phyloP scores from a whole-genome alignment of 2,329 filamentous ascomycete species.

The Alternaria sp. region DNA sequence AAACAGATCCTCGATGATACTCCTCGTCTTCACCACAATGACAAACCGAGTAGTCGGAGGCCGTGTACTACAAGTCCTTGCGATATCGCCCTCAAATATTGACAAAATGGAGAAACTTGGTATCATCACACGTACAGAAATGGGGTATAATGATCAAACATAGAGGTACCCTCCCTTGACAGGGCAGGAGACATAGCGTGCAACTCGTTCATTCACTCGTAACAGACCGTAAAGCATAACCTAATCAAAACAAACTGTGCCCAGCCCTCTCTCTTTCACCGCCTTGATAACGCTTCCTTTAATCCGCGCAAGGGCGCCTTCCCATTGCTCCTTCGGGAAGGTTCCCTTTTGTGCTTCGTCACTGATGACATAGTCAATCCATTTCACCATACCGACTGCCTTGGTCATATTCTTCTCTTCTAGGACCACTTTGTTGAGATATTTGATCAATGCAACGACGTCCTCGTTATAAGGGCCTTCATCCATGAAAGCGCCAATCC shows the following conservation, averaged over 20 bases:
- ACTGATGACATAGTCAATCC: conserved; percentile 60
- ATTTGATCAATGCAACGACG: conserved; percentile 75
- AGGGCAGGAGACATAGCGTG: neutral
- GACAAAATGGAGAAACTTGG: neutral
- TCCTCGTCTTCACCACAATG: neutral
- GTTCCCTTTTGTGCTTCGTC: conserved; percentile 15
- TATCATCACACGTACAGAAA: too few relatives aligned
- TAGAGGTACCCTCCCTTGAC: neutral
- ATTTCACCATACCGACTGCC: conserved; percentile 72
- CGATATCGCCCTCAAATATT: neutral
- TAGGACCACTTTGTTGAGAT: conserved; percentile 73
- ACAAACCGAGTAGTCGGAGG: neutral
- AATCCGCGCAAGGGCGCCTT: neutral
- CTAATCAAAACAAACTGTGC: conserved; percentile 17
- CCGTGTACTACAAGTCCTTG: neutral
- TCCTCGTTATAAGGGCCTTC: conserved; percentile 84
- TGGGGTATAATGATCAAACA: neutral
- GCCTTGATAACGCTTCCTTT: conserved; percentile 11
- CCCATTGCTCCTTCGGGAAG: conserved; percentile 1
- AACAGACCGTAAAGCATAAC: neutral
- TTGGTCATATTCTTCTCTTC: conserved; percentile 84
- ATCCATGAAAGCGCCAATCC: conserved; percentile 74
- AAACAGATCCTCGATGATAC: neutral
- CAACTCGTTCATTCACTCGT: conserved; percentile 1
- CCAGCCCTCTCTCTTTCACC: conserved; percentile 7